Evolutionary conservation across 2,329 filamentous ascomycete genomes (phyloP), one percentile per base, ranked within the genome.

Genomic region (Podosphaera fusca): DNA sequence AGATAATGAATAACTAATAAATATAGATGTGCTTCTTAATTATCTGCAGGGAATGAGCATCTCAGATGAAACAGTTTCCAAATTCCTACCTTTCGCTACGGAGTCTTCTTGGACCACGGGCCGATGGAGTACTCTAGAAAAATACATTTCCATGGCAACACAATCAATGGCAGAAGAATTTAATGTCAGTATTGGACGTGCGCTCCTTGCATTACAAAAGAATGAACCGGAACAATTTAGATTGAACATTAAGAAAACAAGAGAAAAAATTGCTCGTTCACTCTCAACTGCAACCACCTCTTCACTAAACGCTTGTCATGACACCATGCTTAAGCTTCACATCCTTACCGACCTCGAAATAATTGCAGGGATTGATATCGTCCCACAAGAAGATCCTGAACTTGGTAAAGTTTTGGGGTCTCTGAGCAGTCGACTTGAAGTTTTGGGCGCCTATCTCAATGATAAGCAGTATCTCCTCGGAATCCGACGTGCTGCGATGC

Each of bases 391-490:
- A 33, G 55, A 56, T 2, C 47, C 56, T 7, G 58, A 62, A n/a
- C 61, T 61, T 7, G 64, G 74, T 56, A 69, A 69, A 47, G 69
- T 70, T 53, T 67, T 84, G 5, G 72, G 75, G 55, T 75, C 75
- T 30, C 68, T 95, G 4, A 76, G 84, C 59, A 80, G 84, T 51
- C 81, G 92, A n/a, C 72, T 98, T n/a, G 85, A 89, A 62, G 77
- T 94, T 1, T 73, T 98, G 2, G 92, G 94, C 0, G 86, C 88
- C 1, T 95, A 92, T 64, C 82, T 89, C 42, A 80, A 82, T 56
- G 89, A 98, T 67, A 98, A 98, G 68, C 90, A 95, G 67, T 96
- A 94, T 66, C 71, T 98, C 8, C 74, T 99, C 34, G 85, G 88
- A 0, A 76, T 96, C 46, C 80, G 89, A 58, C 78, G 92, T 62